Percentiles rank a stretch among this genome's conserved stretches.
These are phyloP conservation scores for Aschersonia sp. DNA, from an alignment of 2,329 filamentous ascomycete species.

Conservation along the genomic window DNA sequence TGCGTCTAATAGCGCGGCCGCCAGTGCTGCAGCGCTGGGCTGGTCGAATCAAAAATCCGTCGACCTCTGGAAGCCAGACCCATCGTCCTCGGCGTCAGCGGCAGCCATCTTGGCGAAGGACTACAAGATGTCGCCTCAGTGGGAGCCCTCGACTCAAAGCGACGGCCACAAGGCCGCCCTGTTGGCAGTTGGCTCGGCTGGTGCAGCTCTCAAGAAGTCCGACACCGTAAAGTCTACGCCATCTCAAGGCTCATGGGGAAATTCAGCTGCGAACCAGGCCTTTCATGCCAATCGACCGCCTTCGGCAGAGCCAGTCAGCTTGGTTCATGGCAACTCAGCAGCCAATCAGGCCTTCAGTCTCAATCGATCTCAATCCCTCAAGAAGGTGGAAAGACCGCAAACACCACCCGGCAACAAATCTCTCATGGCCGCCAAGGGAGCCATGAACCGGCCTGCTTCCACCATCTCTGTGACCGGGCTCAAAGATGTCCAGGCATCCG, in stretches of 20 bases:
- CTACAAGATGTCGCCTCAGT: constrained; percentile 31
- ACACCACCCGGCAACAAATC: constrained; percentile 43
- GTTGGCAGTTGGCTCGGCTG: constrained; percentile 36
- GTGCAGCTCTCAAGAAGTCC: constrained; percentile 14
- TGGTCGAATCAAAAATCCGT: constrained; percentile 54
- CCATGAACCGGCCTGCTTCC: constrained; percentile 30
- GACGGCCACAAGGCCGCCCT: constrained; percentile 64
- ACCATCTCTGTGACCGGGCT: constrained; percentile 2
- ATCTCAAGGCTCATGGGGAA: constrained; percentile 33
- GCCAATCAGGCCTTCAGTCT: constrained; percentile 23
- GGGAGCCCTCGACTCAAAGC: constrained; percentile 48
- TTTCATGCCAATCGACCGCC: constrained; percentile 27
- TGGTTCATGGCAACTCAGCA: constrained; percentile 13
- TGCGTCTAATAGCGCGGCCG: constrained; percentile 41
- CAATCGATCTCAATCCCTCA: constrained; percentile 15
- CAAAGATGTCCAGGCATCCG: constrained; percentile 4
- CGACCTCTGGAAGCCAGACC: constrained; percentile 52
- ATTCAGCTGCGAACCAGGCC: constrained; percentile 57
- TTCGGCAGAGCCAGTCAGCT: constrained; percentile 5
- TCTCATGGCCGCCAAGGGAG: constrained; percentile 61
- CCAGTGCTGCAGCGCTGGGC: constrained; percentile 58
- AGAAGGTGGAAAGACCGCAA: constrained; percentile 8
- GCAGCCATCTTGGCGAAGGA: constrained; percentile 28
- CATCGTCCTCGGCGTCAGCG: constrained; percentile 33
- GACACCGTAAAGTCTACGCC: constrained; percentile 6